phyloP scores from a whole-genome alignment of 2,329 filamentous ascomycete species.

The Plenodomus lindquistii region DNA sequence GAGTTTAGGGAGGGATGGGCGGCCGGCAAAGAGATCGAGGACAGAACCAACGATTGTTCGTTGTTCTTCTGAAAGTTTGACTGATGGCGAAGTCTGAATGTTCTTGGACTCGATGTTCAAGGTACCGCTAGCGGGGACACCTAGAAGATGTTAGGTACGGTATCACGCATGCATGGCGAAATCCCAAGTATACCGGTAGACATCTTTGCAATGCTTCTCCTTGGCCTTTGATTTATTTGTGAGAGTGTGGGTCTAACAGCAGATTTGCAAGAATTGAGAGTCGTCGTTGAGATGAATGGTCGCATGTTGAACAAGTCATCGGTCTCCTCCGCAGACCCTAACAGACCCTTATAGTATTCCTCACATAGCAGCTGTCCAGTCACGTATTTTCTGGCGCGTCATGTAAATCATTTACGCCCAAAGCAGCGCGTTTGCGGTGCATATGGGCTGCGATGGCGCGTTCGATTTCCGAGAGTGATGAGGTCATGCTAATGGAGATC shows the following conservation, averaged over 20 bases:
- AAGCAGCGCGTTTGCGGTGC: too few relatives aligned
- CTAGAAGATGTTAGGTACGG: not conserved
- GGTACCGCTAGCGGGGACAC: conserved; percentile 5
- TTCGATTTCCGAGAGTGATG: too few relatives aligned
- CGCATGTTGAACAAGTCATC: not conserved
- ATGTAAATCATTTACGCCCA: not conserved
- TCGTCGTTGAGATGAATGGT: not conserved
- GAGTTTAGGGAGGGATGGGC: conserved; percentile 62
- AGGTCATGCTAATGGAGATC: not conserved
- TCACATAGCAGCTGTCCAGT: not conserved
- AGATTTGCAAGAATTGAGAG: not conserved
- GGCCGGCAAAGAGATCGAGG: conserved; percentile 65
- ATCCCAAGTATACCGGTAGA: conserved; percentile 26
- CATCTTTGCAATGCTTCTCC: conserved; percentile 32
- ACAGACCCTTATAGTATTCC: not conserved
- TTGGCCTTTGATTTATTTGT: conserved; percentile 11
- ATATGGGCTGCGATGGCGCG: too few relatives aligned
- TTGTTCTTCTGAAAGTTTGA: conserved; percentile 56
- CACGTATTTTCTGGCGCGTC: not conserved
- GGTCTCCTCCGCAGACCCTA: not conserved
- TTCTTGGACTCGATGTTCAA: conserved; percentile 59
- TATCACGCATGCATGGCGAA: not conserved
- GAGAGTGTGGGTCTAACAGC: conserved; percentile 21
- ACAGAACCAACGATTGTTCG: conserved; percentile 61
- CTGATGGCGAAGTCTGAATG: conserved; percentile 56